Percentiles rank a stretch among this genome's conserved stretches.
phyloP scores from a whole-genome alignment of 257 asterid genomes.

The Solanum rostratum region DNA sequence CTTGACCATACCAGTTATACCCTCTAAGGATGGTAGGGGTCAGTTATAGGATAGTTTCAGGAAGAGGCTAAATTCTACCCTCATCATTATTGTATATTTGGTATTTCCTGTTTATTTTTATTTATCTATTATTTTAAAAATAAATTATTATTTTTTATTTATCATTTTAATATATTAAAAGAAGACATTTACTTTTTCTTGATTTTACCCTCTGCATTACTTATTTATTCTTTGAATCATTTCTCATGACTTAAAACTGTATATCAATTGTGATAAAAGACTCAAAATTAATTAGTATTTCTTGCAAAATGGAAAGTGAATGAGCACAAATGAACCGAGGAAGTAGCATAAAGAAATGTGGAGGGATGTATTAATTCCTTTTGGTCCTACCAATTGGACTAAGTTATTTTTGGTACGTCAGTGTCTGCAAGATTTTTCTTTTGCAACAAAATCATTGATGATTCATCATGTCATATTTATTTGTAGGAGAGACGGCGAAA shows the following conservation, averaged over 20 bases:
- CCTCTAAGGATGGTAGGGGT: neutral
- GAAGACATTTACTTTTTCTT: no score
- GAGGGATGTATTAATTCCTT: neutral
- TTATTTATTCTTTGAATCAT: neutral
- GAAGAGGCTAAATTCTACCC: neutral
- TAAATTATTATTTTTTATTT: no score
- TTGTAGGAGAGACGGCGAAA: neutral
- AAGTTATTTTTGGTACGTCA: neutral
- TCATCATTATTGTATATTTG: neutral
- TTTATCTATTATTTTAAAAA: no score
- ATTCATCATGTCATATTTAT: conserved; percentile 3
- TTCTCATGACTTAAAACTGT: neutral
- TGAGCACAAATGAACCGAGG: neutral
- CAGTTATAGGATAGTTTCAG: neutral
- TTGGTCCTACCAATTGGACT: neutral
- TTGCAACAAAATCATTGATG: conserved; percentile 4
- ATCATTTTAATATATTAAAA: no score
- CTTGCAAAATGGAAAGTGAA: neutral
- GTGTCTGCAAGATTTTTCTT: conserved; percentile 9
- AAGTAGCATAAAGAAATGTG: neutral
- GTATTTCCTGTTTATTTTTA: no score
- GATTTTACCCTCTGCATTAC: no score
- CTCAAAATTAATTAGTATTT: neutral
- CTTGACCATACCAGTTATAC: neutral
- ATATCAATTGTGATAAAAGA: no score